Conservation (phyloP, 306 rosid species). For the Albizia julibrissin region DNA sequence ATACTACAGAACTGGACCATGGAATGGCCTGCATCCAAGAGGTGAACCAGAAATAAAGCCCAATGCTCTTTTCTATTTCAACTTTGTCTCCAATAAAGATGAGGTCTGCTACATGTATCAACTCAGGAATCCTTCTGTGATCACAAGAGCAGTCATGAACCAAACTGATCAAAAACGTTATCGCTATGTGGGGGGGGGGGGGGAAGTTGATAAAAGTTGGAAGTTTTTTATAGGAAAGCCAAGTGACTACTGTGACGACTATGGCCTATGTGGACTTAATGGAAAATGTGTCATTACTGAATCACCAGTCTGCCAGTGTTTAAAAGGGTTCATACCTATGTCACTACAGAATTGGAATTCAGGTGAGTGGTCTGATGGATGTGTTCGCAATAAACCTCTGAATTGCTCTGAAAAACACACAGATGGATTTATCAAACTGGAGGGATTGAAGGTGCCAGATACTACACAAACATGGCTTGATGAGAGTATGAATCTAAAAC, state of each 20-base stretch:
- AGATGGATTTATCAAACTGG: background rate
- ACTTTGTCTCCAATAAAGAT: background rate
- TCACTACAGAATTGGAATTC: background rate
- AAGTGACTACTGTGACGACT: background rate
- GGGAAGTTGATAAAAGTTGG: background rate
- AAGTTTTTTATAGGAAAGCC: background rate
- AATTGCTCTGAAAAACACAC: background rate
- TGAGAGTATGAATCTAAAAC: background rate
- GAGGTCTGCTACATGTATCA: background rate
- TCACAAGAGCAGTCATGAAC: background rate
- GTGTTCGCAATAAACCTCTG: background rate
- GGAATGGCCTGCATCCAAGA: background rate
- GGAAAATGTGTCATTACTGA: background rate
- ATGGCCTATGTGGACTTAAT: background rate
- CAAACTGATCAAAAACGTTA: background rate
- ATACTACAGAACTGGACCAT: background rate
- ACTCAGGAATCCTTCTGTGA: background rate
- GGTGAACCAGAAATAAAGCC: background rate
- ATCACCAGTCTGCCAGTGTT: background rate
- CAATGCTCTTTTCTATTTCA: background rate
- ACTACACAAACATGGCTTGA: constrained; percentile 7
- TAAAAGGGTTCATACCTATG: background rate
- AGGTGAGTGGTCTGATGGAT: background rate
- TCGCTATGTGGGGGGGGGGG: background rate
- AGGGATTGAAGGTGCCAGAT: background rate